Conservation (phyloP, 345 rosid genomes). For the Dipteronia sinensis region DNA sequence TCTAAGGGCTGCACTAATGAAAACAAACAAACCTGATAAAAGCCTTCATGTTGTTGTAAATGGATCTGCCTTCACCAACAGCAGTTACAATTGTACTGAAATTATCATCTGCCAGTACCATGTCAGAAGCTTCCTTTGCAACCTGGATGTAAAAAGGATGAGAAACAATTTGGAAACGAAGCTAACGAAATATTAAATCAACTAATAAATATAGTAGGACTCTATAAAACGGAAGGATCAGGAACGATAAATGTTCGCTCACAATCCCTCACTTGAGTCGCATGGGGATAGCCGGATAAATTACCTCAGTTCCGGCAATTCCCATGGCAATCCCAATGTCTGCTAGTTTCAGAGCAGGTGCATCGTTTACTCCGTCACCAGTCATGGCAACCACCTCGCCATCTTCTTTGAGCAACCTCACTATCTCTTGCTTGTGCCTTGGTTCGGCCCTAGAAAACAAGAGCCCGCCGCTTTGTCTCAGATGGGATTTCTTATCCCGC, state of each 20-base stretch:
- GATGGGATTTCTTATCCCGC: slow-evolving; percentile 34
- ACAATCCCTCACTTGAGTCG: not conserved
- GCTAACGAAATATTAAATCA: not conserved
- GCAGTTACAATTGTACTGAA: slow-evolving; percentile 76
- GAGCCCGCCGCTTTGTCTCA: slow-evolving; percentile 47
- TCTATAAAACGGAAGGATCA: not conserved
- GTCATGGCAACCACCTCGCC: slow-evolving; percentile 76
- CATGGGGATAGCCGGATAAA: not conserved
- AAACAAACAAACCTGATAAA: slow-evolving; percentile 55
- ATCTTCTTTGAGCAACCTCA: slow-evolving; percentile 56
- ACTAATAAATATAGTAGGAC: not conserved
- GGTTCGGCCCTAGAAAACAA: slow-evolving; percentile 57
- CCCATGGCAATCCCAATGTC: slow-evolving; percentile 78
- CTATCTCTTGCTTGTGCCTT: slow-evolving; percentile 55
- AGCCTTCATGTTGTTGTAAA: slow-evolving; percentile 77
- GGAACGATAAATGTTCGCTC: not conserved
- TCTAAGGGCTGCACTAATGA: not conserved
- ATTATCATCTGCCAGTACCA: slow-evolving; percentile 82
- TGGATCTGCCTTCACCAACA: slow-evolving; percentile 76
- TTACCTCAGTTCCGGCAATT: slow-evolving; percentile 70
- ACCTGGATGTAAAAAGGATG: slow-evolving; percentile 40
- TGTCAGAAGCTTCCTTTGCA: slow-evolving; percentile 84
- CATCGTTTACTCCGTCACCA: slow-evolving; percentile 74
- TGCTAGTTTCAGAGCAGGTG: slow-evolving; percentile 68
- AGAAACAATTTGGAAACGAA: not conserved